Conservation (phyloP, 306 rosid species). For the Lablab purpureus region DNA sequence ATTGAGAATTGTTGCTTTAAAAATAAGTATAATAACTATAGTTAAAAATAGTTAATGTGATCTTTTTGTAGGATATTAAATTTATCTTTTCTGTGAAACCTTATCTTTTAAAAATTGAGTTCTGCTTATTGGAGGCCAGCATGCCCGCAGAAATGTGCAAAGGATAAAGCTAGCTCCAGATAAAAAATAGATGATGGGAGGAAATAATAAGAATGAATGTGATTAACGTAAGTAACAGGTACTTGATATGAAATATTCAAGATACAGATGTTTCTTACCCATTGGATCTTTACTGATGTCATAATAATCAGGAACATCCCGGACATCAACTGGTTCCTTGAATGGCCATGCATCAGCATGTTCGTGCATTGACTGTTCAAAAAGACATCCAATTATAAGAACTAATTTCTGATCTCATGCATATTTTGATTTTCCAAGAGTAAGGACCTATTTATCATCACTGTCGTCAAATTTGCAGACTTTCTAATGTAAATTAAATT, state of each 20-base stretch:
- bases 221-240: background rate
- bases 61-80: too few species aligned
- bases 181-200: background rate
- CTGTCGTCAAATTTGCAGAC: constrained; percentile 4
- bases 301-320: constrained; percentile 97
- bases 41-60: too few species aligned
- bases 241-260: constrained; percentile 9
- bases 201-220: background rate
- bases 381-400: constrained; percentile 35
- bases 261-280: constrained; percentile 60
- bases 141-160: too few species aligned
- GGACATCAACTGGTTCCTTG: constrained; percentile 93
- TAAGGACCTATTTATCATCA: constrained; percentile 10
- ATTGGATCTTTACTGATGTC: constrained; percentile 94
- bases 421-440: constrained; percentile 19
- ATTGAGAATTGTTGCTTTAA: too few species aligned
- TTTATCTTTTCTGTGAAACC: too few species aligned
- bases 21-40: too few species aligned
- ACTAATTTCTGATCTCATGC: constrained; percentile 5
- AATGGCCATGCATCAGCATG: constrained; percentile 97
- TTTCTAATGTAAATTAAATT: background rate
- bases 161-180: background rate
- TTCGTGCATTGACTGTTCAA: constrained; percentile 75
- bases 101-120: too few species aligned
- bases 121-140: too few species aligned